Base-by-base conservation (phyloP, 768 basidiomycete species). In the Jaapia argillacea region DNA sequence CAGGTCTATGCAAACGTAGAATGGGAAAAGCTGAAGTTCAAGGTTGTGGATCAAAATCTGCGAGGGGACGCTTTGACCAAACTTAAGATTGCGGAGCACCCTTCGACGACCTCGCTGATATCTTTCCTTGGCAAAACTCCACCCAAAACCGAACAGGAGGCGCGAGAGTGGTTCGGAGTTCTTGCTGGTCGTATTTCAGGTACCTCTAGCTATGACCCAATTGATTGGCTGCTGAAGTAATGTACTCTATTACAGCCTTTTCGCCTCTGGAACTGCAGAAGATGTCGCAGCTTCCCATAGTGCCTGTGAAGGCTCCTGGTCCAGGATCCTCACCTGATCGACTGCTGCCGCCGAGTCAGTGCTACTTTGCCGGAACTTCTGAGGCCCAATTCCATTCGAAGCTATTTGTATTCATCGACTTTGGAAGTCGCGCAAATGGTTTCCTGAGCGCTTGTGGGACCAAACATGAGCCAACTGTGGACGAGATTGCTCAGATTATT, bases 391-490 rank as follows among this genome's bases (percentile, higher is more conserved):
- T 90, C 31, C 84, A 87, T 54, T 82, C 83, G 3, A 81, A 83
- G 49, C 63, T 94, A 1, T 96, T 97, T 55, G 71, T 76, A 25
- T 96, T 92, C 52, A 78, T 98, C 40, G 81, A 94, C 58, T 96
- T 94, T 56, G 93, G 92, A 2, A 56, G 71, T 1, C 65, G 70
- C 4, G 94, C 85, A 21, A 94, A 92, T 51, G 68, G 73, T 3
- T 97, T 99, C 63, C 67, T 99, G 36, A 75, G 72, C 42, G 81
- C 85, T 3, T 89, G 89, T 51, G 94, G 96, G 7, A 87, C 92
- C 13, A 84, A 80, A 54, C 79, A 74, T 35, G 87, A 91, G 54
- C 93, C 94, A 3, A 89, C 78, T 36, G 76, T 91, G 4, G 80
- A 88, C 45, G 90, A 92, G 60, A 71, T 91, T 35, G 81, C 79